phyloP scores from a whole-genome alignment of 257 asterid genomes.

The Capsicum rhomboideum region DNA sequence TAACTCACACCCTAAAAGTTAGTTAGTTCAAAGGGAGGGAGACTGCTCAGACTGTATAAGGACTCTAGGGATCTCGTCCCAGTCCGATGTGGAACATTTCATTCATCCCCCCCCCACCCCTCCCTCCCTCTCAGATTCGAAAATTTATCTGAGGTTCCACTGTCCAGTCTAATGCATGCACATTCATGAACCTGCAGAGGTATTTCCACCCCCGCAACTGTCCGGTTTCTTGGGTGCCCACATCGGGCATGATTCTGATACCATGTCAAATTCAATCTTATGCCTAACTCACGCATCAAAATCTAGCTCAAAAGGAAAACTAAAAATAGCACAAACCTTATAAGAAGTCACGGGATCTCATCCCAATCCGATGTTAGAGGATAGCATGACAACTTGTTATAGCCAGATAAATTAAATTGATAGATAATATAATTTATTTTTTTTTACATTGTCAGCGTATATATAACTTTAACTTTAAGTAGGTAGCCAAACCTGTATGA shows the following conservation, averaged over 20 bases:
- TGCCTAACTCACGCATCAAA: not conserved
- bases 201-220: not conserved
- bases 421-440: not conserved
- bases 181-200: not conserved
- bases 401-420: not conserved
- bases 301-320: not conserved
- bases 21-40: not conserved
- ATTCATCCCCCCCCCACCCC: not conserved
- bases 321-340: too few relatives aligned
- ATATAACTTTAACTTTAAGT: not conserved
- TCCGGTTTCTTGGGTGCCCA: not conserved
- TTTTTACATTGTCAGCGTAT: not conserved
- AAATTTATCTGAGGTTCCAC: too few relatives aligned
- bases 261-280: not conserved
- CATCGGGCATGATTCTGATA: not conserved
- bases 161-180: not conserved
- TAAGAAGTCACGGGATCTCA: too few relatives aligned
- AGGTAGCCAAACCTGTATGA: slow-evolving; percentile 41
- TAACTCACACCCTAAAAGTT: not conserved
- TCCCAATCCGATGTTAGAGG: too few relatives aligned
- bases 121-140: too few relatives aligned
- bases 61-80: too few relatives aligned
- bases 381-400: not conserved
- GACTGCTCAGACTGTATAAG: not conserved
- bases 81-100: not conserved